Conservation (phyloP, 768 basidiomycete species). For the Calocybe gangraenosa region DNA sequence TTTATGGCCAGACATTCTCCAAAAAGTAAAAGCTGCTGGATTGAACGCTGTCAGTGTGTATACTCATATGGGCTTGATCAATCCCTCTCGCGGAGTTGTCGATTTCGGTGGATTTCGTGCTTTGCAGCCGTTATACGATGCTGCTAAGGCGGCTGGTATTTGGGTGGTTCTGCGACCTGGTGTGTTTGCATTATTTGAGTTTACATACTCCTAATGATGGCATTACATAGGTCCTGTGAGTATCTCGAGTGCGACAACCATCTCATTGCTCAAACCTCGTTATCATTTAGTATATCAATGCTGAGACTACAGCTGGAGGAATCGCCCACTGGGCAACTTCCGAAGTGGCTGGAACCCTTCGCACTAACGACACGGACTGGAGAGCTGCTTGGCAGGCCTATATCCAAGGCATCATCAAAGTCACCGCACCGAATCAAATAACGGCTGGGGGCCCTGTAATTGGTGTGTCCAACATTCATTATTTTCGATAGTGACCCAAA, state of each 20-base stretch:
- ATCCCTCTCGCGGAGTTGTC: conserved; percentile 69
- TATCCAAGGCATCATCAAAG: conserved; percentile 58
- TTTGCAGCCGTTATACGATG: conserved; percentile 67
- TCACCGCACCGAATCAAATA: conserved; percentile 63
- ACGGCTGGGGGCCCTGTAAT: conserved; percentile 72
- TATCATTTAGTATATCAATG: conserved; percentile 59
- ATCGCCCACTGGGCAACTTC: conserved; percentile 67
- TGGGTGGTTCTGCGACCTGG: conserved; percentile 82
- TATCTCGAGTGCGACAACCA: conserved; percentile 1
- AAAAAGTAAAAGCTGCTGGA: conserved; percentile 78
- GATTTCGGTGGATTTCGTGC: conserved; percentile 72
- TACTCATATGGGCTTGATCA: conserved; percentile 74
- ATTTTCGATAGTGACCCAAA: background rate
- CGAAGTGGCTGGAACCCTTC: conserved; percentile 57
- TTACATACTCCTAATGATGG: background rate
- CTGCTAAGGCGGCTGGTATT: conserved; percentile 67
- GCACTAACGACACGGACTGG: conserved; percentile 76
- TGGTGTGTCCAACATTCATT: conserved; percentile 32
- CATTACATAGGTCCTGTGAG: conserved; percentile 33
- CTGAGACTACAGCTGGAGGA: conserved; percentile 78
- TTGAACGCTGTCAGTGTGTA: conserved; percentile 78
- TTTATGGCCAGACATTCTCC: conserved; percentile 78
- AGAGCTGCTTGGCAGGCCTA: conserved; percentile 69
- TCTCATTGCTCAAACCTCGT: background rate
- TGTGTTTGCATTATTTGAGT: conserved; percentile 19